Evolutionary conservation across 2,329 filamentous ascomycete genomes (phyloP), one percentile per base, ranked within the genome.

Genomic region (Nemania sp.): DNA sequence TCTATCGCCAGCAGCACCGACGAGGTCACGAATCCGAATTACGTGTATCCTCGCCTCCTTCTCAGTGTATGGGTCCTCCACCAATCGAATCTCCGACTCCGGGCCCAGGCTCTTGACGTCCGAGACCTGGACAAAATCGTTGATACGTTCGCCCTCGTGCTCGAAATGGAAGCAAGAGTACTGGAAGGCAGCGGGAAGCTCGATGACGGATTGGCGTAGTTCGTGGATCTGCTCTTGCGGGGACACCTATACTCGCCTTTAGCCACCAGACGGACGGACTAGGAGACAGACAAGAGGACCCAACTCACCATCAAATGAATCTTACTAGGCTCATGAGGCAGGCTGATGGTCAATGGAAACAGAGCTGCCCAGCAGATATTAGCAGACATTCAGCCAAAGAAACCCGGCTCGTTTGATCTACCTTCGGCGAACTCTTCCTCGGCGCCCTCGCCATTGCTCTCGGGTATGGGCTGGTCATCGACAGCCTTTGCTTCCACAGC

Each of bases 101-200:
- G 89, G 78, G 54, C 86, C 85, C 57, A 99, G 84, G 58, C 86
- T 92, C 49, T 90, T 84, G 57, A 99, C 90, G 74, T 99, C 94
- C 56, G 91, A 92, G 64, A 99, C 85, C 75, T 96, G 90, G 61
- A 96, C 85, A 71, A 95, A 98, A 77, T 99, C 95, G 76, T 98
- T 98, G 83, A 99, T 89, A 67, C 90, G 90, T 77, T 90, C 82
- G 68, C 92, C 91, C 61, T 91, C 88, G 79, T 93, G 88, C 79
- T 98, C 93, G 71, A 99, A 87, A 79, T 99, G 95, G 81, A 99
- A 99, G 82, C 95, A 99, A 54, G 95, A 96, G 81, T 97, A 97
- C 77, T 96, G 92, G 79, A 97, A 95, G 53, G 94, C 96, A 62
- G 89, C 84, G 5, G 95, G 95, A 51, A 92, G 84, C 78, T 99